phyloP scores from a whole-genome alignment of 2,329 filamentous ascomycete genomes.

The Microdochium bolleyi region DNA sequence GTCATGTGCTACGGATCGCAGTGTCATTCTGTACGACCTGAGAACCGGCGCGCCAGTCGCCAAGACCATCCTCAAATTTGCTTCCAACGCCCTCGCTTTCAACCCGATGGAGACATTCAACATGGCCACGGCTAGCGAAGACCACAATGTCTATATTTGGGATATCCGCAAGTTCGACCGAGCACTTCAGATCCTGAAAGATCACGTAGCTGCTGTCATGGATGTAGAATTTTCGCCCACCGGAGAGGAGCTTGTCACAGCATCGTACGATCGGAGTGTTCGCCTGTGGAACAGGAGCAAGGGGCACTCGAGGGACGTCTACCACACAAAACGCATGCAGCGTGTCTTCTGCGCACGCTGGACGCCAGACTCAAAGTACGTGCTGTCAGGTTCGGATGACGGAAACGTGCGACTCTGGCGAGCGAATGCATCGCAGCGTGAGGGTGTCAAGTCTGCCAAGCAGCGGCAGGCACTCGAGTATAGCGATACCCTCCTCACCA shows the following conservation, averaged over 20 bases:
- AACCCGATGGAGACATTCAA: slow-evolving; percentile 98
- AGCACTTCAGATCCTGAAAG: slow-evolving; percentile 73
- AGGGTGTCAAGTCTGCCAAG: slow-evolving; percentile 76
- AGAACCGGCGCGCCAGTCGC: slow-evolving; percentile 77
- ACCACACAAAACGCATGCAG: slow-evolving; percentile 98
- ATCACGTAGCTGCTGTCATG: slow-evolving; percentile 68
- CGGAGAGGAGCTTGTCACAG: slow-evolving; percentile 85
- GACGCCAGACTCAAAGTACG: slow-evolving; percentile 82
- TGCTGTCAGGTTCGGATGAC: slow-evolving; percentile 88
- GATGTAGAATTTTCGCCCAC: slow-evolving; percentile 94
- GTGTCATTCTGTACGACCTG: slow-evolving; percentile 85
- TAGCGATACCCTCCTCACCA: slow-evolving; percentile 72
- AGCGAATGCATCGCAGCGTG: slow-evolving; percentile 72
- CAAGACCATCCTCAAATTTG: slow-evolving; percentile 73
- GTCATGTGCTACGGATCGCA: slow-evolving; percentile 77
- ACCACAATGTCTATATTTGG: slow-evolving; percentile 79
- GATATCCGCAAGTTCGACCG: slow-evolving; percentile 88
- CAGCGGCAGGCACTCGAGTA: slow-evolving; percentile 89
- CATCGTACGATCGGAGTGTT: slow-evolving; percentile 79
- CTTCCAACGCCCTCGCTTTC: slow-evolving; percentile 80
- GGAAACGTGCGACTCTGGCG: slow-evolving; percentile 90
- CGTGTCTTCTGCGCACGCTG: slow-evolving; percentile 79
- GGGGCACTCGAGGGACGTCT: slow-evolving; percentile 85
- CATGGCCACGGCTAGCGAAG: slow-evolving; percentile 86
- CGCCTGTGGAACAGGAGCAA: slow-evolving; percentile 74